A percentile compares a stretch with the other conserved stretches of the same genome.
These are phyloP conservation scores for Leucosporidium creatinivorum DNA, from an alignment of 768 basidiomycete genomes.

Conservation along the genomic window DNA sequence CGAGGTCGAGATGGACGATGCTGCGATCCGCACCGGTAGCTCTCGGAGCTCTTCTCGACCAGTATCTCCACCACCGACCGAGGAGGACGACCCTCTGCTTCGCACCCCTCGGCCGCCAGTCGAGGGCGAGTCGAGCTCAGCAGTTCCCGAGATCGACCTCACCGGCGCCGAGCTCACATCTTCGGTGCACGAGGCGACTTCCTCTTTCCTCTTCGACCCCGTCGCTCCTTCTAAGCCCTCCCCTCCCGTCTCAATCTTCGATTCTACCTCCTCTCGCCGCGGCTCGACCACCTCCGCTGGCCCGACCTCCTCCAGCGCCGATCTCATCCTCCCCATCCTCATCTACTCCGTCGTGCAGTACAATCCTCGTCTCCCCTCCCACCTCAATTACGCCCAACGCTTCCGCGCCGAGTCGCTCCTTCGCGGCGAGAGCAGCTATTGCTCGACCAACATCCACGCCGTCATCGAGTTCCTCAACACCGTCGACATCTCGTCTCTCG, in stretches of 20 bases:
- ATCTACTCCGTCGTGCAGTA: constrained; percentile 90
- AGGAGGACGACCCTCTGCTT: constrained; percentile 24
- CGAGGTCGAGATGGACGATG: constrained; percentile 35
- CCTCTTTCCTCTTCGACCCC: constrained; percentile 9
- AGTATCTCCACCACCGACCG: not conserved
- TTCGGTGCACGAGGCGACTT: constrained; percentile 20
- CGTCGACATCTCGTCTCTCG: constrained; percentile 71
- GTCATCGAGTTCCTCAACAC: constrained; percentile 94
- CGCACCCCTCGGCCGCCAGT: constrained; percentile 16
- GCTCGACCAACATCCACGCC: constrained; percentile 87
- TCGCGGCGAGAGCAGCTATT: constrained; percentile 82
- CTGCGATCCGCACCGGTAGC: constrained; percentile 20
- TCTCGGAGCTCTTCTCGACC: not conserved
- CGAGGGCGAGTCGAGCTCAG: not conserved
- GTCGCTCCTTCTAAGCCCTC: not conserved
- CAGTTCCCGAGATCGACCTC: constrained; percentile 31
- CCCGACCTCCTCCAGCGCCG: constrained; percentile 56
- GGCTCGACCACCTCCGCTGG: constrained; percentile 1
- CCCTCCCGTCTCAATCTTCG: constrained; percentile 23
- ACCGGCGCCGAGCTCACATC: constrained; percentile 14
- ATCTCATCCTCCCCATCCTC: constrained; percentile 83
- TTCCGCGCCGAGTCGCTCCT: constrained; percentile 52
- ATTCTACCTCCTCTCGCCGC: constrained; percentile 4
- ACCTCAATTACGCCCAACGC: constrained; percentile 50
- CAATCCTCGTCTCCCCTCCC: constrained; percentile 77